Base-by-base conservation (phyloP, 31 red algal species). In the Porphyra umbilicalis region DNA sequence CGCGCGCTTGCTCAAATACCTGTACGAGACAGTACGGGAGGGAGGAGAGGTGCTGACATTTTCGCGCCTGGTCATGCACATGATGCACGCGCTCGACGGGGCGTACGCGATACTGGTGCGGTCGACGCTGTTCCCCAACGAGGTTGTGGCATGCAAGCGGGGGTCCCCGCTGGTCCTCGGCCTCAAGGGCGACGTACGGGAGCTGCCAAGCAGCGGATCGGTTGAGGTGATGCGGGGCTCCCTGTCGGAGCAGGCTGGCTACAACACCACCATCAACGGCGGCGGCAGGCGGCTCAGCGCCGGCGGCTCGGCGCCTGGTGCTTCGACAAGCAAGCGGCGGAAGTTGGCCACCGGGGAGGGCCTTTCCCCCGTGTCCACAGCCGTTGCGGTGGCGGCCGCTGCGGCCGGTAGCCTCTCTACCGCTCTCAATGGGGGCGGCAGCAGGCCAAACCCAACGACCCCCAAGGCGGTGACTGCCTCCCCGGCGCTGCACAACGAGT, bases 161-260 rank as follows among this genome's bases (percentile, higher is more conserved):
- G 95, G 95, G 75, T 98, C 95, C 9, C 95, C 95, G 14, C 91
- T 98, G 29, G 95, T 98, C 30, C 78, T 98, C 42, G 95, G 95
- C 35, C 83, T 94, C 68, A 94, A 91, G 77, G 85, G 78, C 35
- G 81, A 88, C 20, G 78, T 34, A 6, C 57, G 57, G 57, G 57
- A 71, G 57, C 57, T 71, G 25, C 57, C 57, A 4, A 71, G 57
- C 40, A 77, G 79, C 36, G 80, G 77, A 7, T 68, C 79, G 6
- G 44, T 81, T 37, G 87, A 86, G 33, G 84, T 94, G 39, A 79
- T 90, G 44, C 80, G 82, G 79, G 84, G 84, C 77, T 83, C 89
- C 9, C 81, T 87, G 35, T 6, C 77, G 10, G 77, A 31, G 7
- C 34, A 34, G 10, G 57, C 25, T 29, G 57, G 57, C 14, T 1